phyloP scores from a whole-genome alignment of 78 protist genomes.

The slime mould (Dictyostelium discoideum) region DNA sequence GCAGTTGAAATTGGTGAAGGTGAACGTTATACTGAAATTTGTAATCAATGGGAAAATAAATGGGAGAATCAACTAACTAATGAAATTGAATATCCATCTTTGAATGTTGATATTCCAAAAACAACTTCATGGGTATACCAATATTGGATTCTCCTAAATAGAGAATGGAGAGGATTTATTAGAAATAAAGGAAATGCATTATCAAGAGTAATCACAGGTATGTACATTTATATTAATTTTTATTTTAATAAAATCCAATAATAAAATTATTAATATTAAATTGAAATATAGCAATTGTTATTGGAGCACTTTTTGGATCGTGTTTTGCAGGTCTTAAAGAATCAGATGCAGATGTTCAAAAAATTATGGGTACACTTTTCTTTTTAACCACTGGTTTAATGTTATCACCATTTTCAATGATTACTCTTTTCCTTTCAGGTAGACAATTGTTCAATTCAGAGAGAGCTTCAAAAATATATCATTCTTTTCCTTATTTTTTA shows the following conservation, averaged over 20 bases:
- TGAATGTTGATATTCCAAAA: neutral
- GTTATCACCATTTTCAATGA: conserved; percentile 29
- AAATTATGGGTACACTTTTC: conserved; percentile 43
- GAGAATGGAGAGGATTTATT: conserved; percentile 23
- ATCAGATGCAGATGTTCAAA: conserved; percentile 39
- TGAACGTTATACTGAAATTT: conserved; percentile 9
- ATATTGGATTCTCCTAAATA: neutral
- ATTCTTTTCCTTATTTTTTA: conserved; percentile 53
- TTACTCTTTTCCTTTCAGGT: conserved; percentile 25
- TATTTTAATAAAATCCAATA: too few species aligned
- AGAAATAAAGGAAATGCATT: conserved; percentile 41
- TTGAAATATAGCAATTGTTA: neutral
- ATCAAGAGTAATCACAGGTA: neutral
- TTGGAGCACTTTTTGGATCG: conserved; percentile 49
- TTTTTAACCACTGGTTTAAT: conserved; percentile 15
- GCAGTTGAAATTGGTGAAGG: conserved; percentile 34
- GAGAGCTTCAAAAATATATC: conserved; percentile 53
- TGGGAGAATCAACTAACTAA: conserved; percentile 6
- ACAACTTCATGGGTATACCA: neutral
- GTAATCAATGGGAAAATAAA: conserved; percentile 13
- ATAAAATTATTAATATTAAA: neutral
- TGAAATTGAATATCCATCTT: neutral
- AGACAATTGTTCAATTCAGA: conserved; percentile 57
- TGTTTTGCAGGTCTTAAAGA: conserved; percentile 41
- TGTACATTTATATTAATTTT: neutral